A percentile compares a stretch with the other conserved stretches of the same genome.
These are phyloP conservation scores for Mallotus japonicus DNA, from an alignment of 441 rosid species.

Conservation along the genomic window DNA sequence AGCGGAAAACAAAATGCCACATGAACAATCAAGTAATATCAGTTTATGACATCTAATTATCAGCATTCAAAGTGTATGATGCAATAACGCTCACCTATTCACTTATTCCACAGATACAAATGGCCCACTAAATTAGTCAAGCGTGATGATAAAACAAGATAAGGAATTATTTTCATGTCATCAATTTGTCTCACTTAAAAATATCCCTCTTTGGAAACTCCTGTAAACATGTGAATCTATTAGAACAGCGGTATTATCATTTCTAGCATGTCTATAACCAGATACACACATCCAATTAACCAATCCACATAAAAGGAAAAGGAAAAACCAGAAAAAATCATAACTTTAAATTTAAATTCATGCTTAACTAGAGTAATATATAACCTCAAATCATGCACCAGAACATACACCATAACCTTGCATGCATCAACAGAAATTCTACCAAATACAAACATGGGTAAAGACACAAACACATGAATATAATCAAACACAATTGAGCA, in stretches of 20 bases:
- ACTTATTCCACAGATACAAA: neutral
- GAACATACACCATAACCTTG: neutral
- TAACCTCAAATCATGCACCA: neutral
- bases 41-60: neutral
- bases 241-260: neutral
- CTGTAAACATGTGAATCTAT: neutral
- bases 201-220: too few species aligned
- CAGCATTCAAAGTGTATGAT: neutral
- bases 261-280: neutral
- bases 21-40: neutral
- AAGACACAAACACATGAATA: neutral
- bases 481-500: neutral
- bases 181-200: too few species aligned
- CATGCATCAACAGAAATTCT: neutral
- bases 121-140: neutral
- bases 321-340: neutral
- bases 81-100: neutral
- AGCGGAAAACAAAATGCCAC: neutral
- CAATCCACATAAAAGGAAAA: neutral
- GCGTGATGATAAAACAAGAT: neutral
- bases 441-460: neutral
- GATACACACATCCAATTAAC: conserved; percentile 1
- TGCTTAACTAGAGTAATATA: neutral
- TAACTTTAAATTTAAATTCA: neutral
- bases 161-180: neutral